These are phyloP conservation scores for Cladosporium sphaerospermum DNA, from an alignment of 2,329 filamentous ascomycete species.

Conservation along the genomic window DNA sequence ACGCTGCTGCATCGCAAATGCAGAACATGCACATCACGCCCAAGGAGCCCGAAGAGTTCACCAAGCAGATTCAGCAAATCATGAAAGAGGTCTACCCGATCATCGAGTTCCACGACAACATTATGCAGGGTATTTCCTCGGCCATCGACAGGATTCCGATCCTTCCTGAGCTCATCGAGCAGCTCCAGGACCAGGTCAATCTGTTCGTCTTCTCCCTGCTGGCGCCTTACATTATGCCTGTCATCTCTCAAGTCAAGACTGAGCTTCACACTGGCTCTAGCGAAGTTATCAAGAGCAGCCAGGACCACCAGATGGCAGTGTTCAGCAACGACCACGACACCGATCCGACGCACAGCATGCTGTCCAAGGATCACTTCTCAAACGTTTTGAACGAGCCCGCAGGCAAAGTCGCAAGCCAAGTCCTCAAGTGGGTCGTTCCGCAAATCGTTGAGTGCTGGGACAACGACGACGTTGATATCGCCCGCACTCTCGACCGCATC, in stretches of 20 bases:
- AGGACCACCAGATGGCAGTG: slow-evolving; percentile 77
- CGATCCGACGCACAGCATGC: slow-evolving; percentile 90
- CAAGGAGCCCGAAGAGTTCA: slow-evolving; percentile 76
- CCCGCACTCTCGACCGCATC: slow-evolving; percentile 67
- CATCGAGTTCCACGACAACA: slow-evolving; percentile 82
- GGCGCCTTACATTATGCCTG: slow-evolving; percentile 78
- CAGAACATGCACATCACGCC: slow-evolving; percentile 68
- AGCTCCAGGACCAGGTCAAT: slow-evolving; percentile 80
- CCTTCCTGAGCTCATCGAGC: slow-evolving; percentile 75
- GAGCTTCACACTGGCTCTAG: slow-evolving; percentile 81
- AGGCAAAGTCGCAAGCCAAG: slow-evolving; percentile 70
- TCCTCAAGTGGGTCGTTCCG: slow-evolving; percentile 79
- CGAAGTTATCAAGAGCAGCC: slow-evolving; percentile 80
- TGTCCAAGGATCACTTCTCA: slow-evolving; percentile 92
- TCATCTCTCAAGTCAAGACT: slow-evolving; percentile 78
- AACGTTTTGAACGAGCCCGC: slow-evolving; percentile 85
- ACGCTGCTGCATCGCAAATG: slow-evolving; percentile 69
- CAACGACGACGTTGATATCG: slow-evolving; percentile 62
- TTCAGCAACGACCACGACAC: slow-evolving; percentile 71
- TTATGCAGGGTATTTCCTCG: slow-evolving; percentile 71
- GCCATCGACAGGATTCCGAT: slow-evolving; percentile 81
- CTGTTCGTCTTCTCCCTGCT: slow-evolving; percentile 88
- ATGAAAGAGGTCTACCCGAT: slow-evolving; percentile 80
- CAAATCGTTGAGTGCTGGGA: slow-evolving; percentile 87
- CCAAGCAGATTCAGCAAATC: slow-evolving; percentile 65